A percentile compares a stretch with the other conserved stretches of the same genome.
phyloP scores from a whole-genome alignment of 148 eudicot genomes.

The Agrostemma githago region DNA sequence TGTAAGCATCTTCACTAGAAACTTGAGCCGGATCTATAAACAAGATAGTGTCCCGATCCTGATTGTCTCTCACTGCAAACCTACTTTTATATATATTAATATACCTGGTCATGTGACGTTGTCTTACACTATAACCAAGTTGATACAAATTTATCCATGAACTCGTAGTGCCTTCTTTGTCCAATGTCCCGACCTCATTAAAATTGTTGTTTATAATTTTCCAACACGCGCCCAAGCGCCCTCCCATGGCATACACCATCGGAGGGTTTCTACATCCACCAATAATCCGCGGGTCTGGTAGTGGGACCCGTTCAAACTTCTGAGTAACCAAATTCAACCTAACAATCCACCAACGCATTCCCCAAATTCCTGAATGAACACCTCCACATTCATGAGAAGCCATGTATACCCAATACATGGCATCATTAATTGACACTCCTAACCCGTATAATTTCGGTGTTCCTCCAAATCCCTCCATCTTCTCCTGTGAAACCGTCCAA shows the following conservation, averaged over 20 bases:
- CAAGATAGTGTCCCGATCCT: neutral
- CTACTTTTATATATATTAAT: neutral
- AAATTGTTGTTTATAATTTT: neutral
- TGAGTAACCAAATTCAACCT: constrained; percentile 9
- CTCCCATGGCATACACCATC: constrained; percentile 7
- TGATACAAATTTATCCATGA: constrained; percentile 3
- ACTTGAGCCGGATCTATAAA: neutral
- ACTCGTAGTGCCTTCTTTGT: neutral
- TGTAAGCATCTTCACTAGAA: neutral
- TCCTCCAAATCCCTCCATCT: neutral
- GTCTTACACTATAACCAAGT: neutral
- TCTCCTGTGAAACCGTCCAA: constrained; percentile 5
- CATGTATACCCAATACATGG: neutral
- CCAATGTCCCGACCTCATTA: neutral
- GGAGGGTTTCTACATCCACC: neutral
- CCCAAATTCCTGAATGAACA: neutral
- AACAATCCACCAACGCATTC: neutral
- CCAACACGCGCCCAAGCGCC: neutral
- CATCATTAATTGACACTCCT: neutral
- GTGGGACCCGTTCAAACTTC: neutral
- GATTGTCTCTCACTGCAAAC: neutral
- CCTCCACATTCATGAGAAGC: neutral
- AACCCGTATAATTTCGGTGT: neutral
- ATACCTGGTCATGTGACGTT: neutral
- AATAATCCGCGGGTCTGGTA: neutral